A percentile compares a stretch with the other conserved stretches of the same genome.
These are phyloP conservation scores for Fraxinus sp. DNA, from an alignment of 305 asterid species.

Conservation along the genomic window DNA sequence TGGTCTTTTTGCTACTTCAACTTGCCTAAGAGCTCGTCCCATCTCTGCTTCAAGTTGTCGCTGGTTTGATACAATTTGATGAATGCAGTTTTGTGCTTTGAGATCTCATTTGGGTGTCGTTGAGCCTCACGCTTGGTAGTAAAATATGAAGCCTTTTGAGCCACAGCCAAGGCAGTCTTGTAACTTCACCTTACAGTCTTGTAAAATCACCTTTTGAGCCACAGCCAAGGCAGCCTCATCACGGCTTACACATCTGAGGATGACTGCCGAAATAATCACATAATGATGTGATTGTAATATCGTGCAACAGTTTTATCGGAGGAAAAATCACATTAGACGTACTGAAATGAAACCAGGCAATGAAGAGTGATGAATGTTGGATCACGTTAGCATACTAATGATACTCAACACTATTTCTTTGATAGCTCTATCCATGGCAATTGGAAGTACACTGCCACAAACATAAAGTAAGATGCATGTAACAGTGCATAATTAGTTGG, in stretches of 20 bases:
- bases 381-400: constrained; percentile 25
- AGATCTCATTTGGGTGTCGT: constrained; percentile 53
- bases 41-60: too few species aligned
- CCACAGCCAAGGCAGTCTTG: too few species aligned
- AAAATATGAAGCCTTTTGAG: too few species aligned
- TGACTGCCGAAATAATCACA: constrained; percentile 57
- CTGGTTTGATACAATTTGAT: constrained; percentile 85
- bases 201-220: constrained; percentile 77
- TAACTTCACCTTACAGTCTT: too few species aligned
- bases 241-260: constrained; percentile 84
- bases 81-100: constrained; percentile 68
- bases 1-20: too few species aligned
- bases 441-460: constrained; percentile 75
- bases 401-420: constrained; percentile 90
- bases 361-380: not conserved
- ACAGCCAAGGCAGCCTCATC: constrained; percentile 98
- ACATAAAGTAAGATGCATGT: not conserved
- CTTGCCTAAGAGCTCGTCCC: too few species aligned
- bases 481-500: not conserved
- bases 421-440: constrained; percentile 92
- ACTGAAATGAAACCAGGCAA: not conserved
- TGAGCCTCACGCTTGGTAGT: constrained; percentile 48
- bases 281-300: not conserved
- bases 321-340: not conserved
- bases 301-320: not conserved